Evolutionary conservation across 352 stramenopile species (phyloP).

Genomic region (Pythium scleroteichum): DNA sequence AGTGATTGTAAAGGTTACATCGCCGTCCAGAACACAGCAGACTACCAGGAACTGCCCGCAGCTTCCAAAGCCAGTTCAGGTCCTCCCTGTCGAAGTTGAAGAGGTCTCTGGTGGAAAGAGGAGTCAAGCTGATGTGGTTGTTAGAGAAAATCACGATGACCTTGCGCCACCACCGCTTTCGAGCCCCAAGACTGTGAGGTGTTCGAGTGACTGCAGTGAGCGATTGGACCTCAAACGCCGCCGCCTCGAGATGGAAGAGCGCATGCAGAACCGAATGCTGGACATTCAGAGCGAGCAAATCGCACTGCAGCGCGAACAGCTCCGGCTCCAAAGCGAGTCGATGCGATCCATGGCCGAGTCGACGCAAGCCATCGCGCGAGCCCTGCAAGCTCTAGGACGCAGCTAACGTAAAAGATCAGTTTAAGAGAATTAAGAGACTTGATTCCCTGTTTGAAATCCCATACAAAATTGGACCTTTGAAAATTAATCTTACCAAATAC

Average conservation of each 20-base stretch:
- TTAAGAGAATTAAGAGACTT: too few species aligned
- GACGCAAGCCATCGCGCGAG: conserved; percentile 15
- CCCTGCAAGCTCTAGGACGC: conserved; percentile 8
- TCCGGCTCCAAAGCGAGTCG: conserved; percentile 13
- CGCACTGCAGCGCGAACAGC: conserved; percentile 17
- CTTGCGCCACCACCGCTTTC: not conserved
- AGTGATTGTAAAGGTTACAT: too few species aligned
- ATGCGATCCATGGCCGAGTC: conserved; percentile 15
- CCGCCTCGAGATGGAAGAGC: conserved; percentile 23
- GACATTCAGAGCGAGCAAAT: conserved; percentile 24
- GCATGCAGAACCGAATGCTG: conserved; percentile 18
- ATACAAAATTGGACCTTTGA: too few species aligned
- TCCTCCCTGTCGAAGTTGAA: not conserved
- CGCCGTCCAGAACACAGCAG: not conserved
- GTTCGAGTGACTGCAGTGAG: not conserved
- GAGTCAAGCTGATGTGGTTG: not conserved
- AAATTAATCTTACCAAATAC: too few species aligned
- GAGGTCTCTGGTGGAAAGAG: not conserved
- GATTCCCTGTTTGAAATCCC: too few species aligned
- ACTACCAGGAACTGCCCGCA: too few species aligned
- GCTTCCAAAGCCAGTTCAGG: too few species aligned
- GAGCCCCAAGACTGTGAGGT: not conserved
- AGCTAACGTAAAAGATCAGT: too few species aligned
- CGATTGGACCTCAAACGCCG: conserved; percentile 9
- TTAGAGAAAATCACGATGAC: too few species aligned